These are phyloP conservation scores for Camillea tinctor DNA, from an alignment of 2,329 filamentous ascomycete species.

Conservation along the genomic window DNA sequence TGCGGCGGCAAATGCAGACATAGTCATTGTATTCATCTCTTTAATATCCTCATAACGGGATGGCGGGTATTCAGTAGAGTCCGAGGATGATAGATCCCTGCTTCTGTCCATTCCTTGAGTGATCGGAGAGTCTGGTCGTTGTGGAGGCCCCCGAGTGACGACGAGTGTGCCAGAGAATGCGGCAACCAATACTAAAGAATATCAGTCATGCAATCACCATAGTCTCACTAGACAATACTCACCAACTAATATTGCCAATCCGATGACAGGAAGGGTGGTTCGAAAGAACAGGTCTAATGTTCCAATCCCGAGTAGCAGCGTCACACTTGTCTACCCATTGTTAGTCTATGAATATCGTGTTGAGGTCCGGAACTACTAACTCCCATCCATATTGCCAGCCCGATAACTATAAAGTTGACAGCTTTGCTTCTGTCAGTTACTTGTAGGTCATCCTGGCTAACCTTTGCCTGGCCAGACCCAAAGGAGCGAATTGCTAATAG, in stretches of 20 bases:
- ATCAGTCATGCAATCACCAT: constrained; percentile 14
- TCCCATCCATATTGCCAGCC: constrained; percentile 52
- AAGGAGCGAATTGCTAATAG: constrained; percentile 43
- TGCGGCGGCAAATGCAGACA: constrained; percentile 37
- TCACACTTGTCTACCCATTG: constrained; percentile 45
- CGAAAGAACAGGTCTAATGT: constrained; percentile 43
- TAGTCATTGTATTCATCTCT: constrained; percentile 36
- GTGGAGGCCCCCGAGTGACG: constrained; percentile 29
- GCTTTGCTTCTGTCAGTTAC: constrained; percentile 38
- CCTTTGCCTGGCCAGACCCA: constrained; percentile 35
- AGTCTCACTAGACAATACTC: constrained; percentile 23
- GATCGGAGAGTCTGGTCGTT: constrained; percentile 40
- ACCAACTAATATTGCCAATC: constrained; percentile 51
- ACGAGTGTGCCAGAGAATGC: constrained; percentile 38
- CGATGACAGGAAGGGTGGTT: constrained; percentile 51
- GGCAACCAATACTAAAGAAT: constrained; percentile 38
- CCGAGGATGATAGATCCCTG: constrained; percentile 42
- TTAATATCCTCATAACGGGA: constrained; percentile 51
- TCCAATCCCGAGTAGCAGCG: constrained; percentile 48
- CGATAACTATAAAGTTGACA: constrained; percentile 41
- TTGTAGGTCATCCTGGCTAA: constrained; percentile 29
- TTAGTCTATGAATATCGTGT: constrained; percentile 15
- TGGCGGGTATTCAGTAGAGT: constrained; percentile 42
- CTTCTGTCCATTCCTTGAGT: constrained; percentile 36
- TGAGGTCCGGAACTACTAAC: constrained; percentile 38